These are phyloP conservation scores for Ogataea methylovora DNA, from an alignment of 805 yeast species.

Conservation along the genomic window DNA sequence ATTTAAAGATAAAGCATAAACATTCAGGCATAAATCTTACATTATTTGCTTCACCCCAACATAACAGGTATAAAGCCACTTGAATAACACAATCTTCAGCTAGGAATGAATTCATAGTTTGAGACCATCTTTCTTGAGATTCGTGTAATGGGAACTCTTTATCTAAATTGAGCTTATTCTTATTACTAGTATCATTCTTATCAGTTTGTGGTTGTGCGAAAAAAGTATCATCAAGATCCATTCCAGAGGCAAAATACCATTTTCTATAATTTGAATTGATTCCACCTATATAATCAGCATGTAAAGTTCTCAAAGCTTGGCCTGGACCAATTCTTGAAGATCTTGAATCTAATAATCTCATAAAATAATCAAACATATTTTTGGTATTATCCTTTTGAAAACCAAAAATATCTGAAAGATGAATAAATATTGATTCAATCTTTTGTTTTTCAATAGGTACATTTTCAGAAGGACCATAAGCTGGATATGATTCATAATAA, in stretches of 20 bases:
- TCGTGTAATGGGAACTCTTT: slow-evolving; percentile 27
- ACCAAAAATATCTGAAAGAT: slow-evolving; percentile 49
- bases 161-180: slow-evolving; percentile 15
- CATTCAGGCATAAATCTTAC: slow-evolving; percentile 87
- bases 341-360: slow-evolving; percentile 59
- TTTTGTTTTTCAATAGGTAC: slow-evolving; percentile 45
- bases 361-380: slow-evolving; percentile 56
- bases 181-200: neutral
- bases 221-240: slow-evolving; percentile 50
- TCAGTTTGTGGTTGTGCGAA: slow-evolving; percentile 18
- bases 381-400: slow-evolving; percentile 60
- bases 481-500: slow-evolving; percentile 45
- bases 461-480: slow-evolving; percentile 35
- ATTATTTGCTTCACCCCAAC: slow-evolving; percentile 92
- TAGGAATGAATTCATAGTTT: slow-evolving; percentile 39
- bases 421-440: slow-evolving; percentile 49
- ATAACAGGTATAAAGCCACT: slow-evolving; percentile 57
- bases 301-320: slow-evolving; percentile 51
- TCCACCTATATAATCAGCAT: slow-evolving; percentile 74
- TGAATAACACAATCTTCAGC: slow-evolving; percentile 55
- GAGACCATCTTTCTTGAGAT: slow-evolving; percentile 43
- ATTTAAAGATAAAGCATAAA: slow-evolving; percentile 73
- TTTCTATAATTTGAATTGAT: slow-evolving; percentile 57
- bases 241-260: slow-evolving; percentile 72
- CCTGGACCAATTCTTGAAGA: slow-evolving; percentile 55